phyloP scores from a whole-genome alignment of 306 rosid species.

The Vachellia pachyceras region DNA sequence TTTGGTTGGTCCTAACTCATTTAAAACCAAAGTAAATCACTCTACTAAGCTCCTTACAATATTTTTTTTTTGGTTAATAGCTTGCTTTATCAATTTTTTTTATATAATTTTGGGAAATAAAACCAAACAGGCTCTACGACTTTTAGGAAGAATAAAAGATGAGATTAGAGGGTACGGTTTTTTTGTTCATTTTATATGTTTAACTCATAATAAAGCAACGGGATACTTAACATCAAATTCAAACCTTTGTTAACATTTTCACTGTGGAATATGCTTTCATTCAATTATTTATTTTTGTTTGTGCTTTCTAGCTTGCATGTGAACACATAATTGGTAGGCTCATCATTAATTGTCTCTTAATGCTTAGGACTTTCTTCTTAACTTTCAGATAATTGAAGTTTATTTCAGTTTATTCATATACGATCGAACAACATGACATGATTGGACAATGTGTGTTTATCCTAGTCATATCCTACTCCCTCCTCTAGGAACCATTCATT shows the following conservation, averaged over 20 bases:
- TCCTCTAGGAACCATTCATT: no score
- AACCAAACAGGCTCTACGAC: no score
- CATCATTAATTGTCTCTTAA: not conserved
- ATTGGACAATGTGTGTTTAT: not conserved
- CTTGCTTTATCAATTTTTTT: no score
- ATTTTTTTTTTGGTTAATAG: no score
- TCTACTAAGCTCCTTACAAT: no score
- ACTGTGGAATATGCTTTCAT: slow-evolving; percentile 1
- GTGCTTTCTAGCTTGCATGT: not conserved
- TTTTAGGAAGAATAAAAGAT: slow-evolving; percentile 24
- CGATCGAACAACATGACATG: no score
- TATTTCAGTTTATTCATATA: not conserved
- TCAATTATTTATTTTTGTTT: not conserved
- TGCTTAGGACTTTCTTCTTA: not conserved
- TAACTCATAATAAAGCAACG: slow-evolving; percentile 29
- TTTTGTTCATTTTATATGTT: not conserved
- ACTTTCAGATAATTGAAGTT: not conserved
- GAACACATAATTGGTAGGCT: not conserved
- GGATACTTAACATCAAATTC: not conserved
- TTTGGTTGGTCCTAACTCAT: no score
- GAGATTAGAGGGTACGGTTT: slow-evolving; percentile 12
- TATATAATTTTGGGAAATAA: no score
- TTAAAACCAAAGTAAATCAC: no score
- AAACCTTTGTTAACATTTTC: not conserved
- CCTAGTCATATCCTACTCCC: no score